phyloP scores from a whole-genome alignment of 1,139 yeast genomes.

The Sugiyamaella grinbergsii region DNA sequence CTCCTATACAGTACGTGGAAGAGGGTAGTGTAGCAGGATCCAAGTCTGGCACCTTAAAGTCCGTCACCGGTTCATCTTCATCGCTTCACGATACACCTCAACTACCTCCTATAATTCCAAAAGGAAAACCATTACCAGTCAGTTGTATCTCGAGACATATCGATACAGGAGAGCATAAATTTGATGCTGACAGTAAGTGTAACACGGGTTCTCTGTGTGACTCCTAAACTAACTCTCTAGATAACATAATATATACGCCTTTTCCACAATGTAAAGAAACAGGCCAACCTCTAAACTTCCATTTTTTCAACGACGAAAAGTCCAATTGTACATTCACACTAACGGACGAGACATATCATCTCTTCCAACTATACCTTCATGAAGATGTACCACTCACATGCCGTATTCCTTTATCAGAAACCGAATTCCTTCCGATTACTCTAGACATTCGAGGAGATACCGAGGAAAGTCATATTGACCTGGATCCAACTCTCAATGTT shows the following conservation, averaged over 20 bases:
- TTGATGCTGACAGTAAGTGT: constrained; percentile 50
- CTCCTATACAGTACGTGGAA: not conserved
- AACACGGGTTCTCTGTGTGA: too few relatives aligned
- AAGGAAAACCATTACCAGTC: constrained; percentile 53
- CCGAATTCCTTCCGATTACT: constrained; percentile 55
- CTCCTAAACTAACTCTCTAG: too few relatives aligned
- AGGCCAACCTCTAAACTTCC: constrained; percentile 55
- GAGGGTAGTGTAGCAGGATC: constrained; percentile 3
- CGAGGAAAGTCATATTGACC: constrained; percentile 68
- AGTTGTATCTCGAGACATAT: constrained; percentile 69
- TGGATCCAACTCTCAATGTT: constrained; percentile 62
- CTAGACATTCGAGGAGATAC: constrained; percentile 69
- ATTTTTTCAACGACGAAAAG: constrained; percentile 56
- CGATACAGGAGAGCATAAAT: constrained; percentile 74
- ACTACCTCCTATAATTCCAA: constrained; percentile 35
- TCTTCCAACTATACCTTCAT: constrained; percentile 73
- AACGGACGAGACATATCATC: constrained; percentile 68
- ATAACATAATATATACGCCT: constrained; percentile 56
- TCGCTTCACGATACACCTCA: constrained; percentile 12
- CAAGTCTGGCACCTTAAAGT: constrained; percentile 9
- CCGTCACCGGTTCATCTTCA: constrained; percentile 10
- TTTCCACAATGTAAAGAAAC: constrained; percentile 71
- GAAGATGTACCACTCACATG: constrained; percentile 79
- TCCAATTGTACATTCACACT: constrained; percentile 63
- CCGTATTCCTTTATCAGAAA: constrained; percentile 47